Percentiles rank a stretch among this genome's conserved stretches.
phyloP scores from a whole-genome alignment of 1,284 basidiomycete genomes.

The Ganoderma resinaceum region DNA sequence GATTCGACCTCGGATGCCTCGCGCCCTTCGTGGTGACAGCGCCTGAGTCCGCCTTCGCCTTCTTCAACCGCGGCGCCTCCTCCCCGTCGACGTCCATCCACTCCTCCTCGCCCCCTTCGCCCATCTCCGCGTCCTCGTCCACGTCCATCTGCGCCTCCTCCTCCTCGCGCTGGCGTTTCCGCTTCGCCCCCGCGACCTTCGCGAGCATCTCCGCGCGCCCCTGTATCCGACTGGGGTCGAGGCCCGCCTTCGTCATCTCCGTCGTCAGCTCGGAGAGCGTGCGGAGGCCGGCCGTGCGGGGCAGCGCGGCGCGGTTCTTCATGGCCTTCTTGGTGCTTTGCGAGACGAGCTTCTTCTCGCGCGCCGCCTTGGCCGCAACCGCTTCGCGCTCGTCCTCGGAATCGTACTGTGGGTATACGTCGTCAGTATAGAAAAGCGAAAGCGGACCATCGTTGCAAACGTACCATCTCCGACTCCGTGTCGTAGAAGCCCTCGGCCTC shows the following conservation, averaged over 20 bases:
- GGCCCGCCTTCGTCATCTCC: constrained; percentile 85
- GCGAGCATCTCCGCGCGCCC: constrained; percentile 88
- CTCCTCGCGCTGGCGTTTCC: constrained; percentile 69
- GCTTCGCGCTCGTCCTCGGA: constrained; percentile 93
- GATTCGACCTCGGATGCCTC: constrained; percentile 72
- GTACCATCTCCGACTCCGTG: constrained; percentile 83
- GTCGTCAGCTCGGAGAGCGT: constrained; percentile 88
- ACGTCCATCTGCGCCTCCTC: constrained; percentile 55
- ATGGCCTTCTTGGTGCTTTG: constrained; percentile 87
- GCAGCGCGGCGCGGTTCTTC: constrained; percentile 87
- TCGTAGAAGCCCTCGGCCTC: constrained; percentile 97
- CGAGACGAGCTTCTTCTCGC: constrained; percentile 79
- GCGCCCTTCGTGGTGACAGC: constrained; percentile 55
- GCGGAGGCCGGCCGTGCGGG: constrained; percentile 86
- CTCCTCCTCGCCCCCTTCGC: constrained; percentile 45
- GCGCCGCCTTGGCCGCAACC: constrained; percentile 67
- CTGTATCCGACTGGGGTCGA: constrained; percentile 89
- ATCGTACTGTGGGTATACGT: constrained; percentile 64
- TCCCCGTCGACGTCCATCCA: constrained; percentile 64
- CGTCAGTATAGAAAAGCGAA: constrained; percentile 7
- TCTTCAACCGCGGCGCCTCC: constrained; percentile 63
- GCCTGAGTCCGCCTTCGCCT: constrained; percentile 69
- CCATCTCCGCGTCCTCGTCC: constrained; percentile 45
- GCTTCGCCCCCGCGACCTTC: constrained; percentile 76
- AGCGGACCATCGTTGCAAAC: constrained; percentile 29